phyloP scores from a whole-genome alignment of 495 filamentous ascomycete species.

The Penicillium maclennaniae region DNA sequence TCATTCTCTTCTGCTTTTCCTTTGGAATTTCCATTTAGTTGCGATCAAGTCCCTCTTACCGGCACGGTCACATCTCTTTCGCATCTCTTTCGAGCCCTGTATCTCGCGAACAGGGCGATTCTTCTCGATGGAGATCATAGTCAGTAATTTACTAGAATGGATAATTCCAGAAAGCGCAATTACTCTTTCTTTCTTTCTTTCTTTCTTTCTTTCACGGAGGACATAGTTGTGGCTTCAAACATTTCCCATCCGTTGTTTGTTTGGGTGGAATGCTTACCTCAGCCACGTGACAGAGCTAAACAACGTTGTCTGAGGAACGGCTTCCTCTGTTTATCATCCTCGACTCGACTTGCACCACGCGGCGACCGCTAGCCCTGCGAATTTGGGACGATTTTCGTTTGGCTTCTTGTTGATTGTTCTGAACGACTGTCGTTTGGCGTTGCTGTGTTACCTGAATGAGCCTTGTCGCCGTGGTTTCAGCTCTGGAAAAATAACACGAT shows the following conservation, averaged over 20 bases:
- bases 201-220: neutral
- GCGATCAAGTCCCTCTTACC: neutral
- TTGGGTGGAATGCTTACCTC: conserved; percentile 19
- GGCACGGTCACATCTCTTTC: neutral
- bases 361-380: conserved; percentile 11
- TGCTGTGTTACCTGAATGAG: conserved; percentile 10
- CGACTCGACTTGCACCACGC: conserved; percentile 25
- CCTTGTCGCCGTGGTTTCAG: conserved; percentile 11
- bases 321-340: conserved; percentile 28
- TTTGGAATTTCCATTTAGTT: neutral
- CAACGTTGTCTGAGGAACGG: conserved; percentile 35
- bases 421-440: neutral
- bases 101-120: neutral
- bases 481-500: conserved; percentile 7
- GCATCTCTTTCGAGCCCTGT: neutral
- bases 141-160: neutral
- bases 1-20: no score
- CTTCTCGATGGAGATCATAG: neutral
- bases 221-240: neutral
- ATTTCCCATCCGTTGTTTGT: conserved; percentile 10
- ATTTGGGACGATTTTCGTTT: conserved; percentile 6
- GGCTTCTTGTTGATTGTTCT: neutral
- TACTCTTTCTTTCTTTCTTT: no score
- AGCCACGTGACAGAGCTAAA: conserved; percentile 25
- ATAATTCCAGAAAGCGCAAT: neutral